These are phyloP conservation scores for Trichoderma atroviride DNA, from an alignment of 2,329 filamentous ascomycete species.

Conservation along the genomic window DNA sequence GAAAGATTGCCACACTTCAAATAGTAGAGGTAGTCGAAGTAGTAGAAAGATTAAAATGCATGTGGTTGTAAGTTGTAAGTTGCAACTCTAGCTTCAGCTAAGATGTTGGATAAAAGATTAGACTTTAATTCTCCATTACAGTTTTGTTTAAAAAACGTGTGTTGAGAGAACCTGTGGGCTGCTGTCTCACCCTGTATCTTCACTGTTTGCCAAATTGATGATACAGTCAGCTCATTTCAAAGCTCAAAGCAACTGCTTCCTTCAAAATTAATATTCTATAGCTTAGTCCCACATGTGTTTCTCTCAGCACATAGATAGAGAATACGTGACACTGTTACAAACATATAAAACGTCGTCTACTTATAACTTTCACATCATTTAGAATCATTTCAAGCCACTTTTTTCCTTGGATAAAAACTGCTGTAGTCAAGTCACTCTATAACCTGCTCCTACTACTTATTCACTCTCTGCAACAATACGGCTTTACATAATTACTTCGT, in stretches of 20 bases:
- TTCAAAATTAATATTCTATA: conserved; percentile 15
- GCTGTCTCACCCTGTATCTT: too few relatives aligned
- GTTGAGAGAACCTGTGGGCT: too few relatives aligned
- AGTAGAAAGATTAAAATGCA: too few relatives aligned
- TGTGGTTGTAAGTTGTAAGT: too few relatives aligned
- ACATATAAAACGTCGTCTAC: not conserved
- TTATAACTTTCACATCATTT: not conserved
- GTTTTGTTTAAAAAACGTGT: too few relatives aligned
- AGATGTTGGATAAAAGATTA: too few relatives aligned
- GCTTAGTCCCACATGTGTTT: not conserved
- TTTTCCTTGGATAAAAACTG: not conserved
- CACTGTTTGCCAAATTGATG: too few relatives aligned
- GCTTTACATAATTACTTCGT: conserved; percentile 87
- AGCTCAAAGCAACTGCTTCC: not conserved
- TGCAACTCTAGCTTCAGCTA: too few relatives aligned
- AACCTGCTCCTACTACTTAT: not conserved
- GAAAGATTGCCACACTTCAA: too few relatives aligned
- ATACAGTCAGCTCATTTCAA: too few relatives aligned
- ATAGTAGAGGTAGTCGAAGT: too few relatives aligned
- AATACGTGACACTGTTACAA: conserved; percentile 10
- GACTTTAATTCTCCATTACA: too few relatives aligned
- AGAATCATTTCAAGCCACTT: not conserved
- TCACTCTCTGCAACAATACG: not conserved
- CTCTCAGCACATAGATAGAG: not conserved
- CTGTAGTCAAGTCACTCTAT: not conserved